These are phyloP conservation scores for Phascolomyces articulosus DNA, from an alignment of 371 early-diverging fungal species.

Conservation along the genomic window DNA sequence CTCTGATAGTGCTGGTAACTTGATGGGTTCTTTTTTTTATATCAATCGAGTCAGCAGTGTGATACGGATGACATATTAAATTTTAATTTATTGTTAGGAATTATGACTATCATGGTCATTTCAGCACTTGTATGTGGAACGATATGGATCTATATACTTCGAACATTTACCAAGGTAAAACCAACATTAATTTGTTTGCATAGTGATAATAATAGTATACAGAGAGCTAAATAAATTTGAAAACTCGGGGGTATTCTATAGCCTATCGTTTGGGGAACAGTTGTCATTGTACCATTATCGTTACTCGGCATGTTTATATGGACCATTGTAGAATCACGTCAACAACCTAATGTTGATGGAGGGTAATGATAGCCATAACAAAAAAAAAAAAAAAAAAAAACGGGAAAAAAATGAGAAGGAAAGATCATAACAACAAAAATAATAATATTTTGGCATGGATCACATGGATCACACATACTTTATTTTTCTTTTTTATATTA, in stretches of 20 bases:
- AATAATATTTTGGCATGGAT: background rate
- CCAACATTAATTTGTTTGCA: no score
- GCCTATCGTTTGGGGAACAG: slow-evolving; percentile 69
- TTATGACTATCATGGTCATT: slow-evolving; percentile 50
- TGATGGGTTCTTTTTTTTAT: background rate
- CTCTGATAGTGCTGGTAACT: slow-evolving; percentile 58
- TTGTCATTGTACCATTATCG: slow-evolving; percentile 56
- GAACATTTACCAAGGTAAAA: slow-evolving; percentile 56
- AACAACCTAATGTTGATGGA: slow-evolving; percentile 38
- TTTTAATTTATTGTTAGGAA: slow-evolving; percentile 30
- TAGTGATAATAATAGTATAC: no score
- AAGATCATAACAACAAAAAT: background rate
- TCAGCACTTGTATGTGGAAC: slow-evolving; percentile 52
- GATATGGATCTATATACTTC: slow-evolving; percentile 56
- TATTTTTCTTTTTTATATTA: slow-evolving; percentile 6
- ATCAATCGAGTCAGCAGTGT: background rate
- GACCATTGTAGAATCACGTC: slow-evolving; percentile 55
- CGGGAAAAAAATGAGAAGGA: background rate
- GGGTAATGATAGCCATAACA: slow-evolving; percentile 14
- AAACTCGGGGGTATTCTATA: no score
- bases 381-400: background rate
- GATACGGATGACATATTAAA: background rate
- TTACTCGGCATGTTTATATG: slow-evolving; percentile 60
- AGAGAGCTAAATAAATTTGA: no score
- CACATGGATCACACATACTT: no score